These are phyloP conservation scores for Phytopythium oedochilum DNA, from an alignment of 352 stramenopile genomes.

Conservation along the genomic window DNA sequence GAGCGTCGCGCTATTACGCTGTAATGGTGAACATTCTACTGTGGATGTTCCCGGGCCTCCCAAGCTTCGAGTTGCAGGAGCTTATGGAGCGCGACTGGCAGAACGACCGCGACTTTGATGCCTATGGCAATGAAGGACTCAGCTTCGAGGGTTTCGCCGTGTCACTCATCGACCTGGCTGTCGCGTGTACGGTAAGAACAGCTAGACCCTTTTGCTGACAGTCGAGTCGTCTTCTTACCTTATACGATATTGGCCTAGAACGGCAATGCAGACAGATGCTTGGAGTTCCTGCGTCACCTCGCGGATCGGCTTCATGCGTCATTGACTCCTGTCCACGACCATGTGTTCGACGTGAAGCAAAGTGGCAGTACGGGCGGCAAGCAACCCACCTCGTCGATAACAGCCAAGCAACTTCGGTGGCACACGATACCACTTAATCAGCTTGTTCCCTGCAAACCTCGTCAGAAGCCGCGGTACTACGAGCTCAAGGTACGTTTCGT, in stretches of 20 bases:
- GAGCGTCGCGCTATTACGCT: constrained; percentile 36
- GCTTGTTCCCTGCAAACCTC: constrained; percentile 30
- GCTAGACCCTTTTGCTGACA: background rate
- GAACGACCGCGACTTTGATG: constrained; percentile 47
- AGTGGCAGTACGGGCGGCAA: background rate
- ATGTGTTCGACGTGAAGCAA: background rate
- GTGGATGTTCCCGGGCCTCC: constrained; percentile 50
- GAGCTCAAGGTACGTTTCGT: constrained; percentile 28
- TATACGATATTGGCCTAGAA: constrained; percentile 12
- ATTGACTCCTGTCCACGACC: constrained; percentile 18
- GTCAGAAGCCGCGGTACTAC: constrained; percentile 26
- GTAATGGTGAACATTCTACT: constrained; percentile 38
- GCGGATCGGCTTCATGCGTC: constrained; percentile 27
- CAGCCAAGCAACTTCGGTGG: constrained; percentile 18
- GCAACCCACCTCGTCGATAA: background rate
- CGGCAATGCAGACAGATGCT: constrained; percentile 27
- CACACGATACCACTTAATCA: constrained; percentile 23
- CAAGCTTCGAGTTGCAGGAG: constrained; percentile 31
- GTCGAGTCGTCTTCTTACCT: background rate
- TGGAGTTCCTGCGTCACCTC: constrained; percentile 48
- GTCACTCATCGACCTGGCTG: constrained; percentile 42
- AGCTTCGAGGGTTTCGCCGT: constrained; percentile 41
- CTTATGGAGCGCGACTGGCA: constrained; percentile 38
- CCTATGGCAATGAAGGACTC: constrained; percentile 25
- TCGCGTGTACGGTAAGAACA: constrained; percentile 34